A percentile compares a stretch with the other conserved stretches of the same genome.
Evolutionary conservation across 1,284 basidiomycete genomes (phyloP).

Genomic region (Marasmius sp.): DNA sequence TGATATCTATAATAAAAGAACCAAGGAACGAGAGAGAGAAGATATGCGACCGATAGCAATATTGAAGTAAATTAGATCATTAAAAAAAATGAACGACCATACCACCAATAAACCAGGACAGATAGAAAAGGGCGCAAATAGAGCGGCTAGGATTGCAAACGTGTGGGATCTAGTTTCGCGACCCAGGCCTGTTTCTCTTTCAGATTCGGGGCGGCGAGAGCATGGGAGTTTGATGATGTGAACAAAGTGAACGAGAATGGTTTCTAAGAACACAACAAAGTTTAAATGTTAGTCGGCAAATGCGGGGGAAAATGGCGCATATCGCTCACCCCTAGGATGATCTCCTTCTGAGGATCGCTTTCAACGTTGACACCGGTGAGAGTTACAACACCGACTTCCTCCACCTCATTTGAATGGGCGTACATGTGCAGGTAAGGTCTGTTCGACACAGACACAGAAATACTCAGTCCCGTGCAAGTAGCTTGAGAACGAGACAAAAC

Average conservation of each 20-base stretch:
- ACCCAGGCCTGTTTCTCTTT: slow-evolving; percentile 87
- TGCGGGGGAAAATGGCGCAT: slow-evolving; percentile 6
- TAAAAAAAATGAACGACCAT: slow-evolving; percentile 6
- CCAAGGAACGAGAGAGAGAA: neutral
- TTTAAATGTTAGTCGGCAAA: neutral
- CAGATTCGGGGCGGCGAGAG: slow-evolving; percentile 73
- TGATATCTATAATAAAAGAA: neutral
- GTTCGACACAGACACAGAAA: slow-evolving; percentile 14
- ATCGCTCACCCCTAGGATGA: slow-evolving; percentile 75
- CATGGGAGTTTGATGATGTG: slow-evolving; percentile 88
- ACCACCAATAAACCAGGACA: slow-evolving; percentile 8
- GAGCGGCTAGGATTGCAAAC: slow-evolving; percentile 42
- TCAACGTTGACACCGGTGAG: slow-evolving; percentile 85
- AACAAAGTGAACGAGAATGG: slow-evolving; percentile 85
- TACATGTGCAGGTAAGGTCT: slow-evolving; percentile 93
- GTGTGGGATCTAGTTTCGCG: slow-evolving; percentile 77
- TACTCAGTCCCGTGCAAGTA: neutral
- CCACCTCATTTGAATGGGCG: slow-evolving; percentile 75
- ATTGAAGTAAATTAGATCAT: slow-evolving; percentile 13
- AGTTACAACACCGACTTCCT: slow-evolving; percentile 85
- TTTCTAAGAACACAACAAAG: slow-evolving; percentile 50
- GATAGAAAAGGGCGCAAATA: slow-evolving; percentile 20
- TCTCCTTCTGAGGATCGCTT: slow-evolving; percentile 84
- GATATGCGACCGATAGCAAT: neutral
- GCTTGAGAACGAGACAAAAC: slow-evolving; percentile 14